Evolutionary conservation across 208 protist genomes (phyloP), one percentile per base, ranked within the genome.

Genomic region (Leptomonas seymouri): DNA sequence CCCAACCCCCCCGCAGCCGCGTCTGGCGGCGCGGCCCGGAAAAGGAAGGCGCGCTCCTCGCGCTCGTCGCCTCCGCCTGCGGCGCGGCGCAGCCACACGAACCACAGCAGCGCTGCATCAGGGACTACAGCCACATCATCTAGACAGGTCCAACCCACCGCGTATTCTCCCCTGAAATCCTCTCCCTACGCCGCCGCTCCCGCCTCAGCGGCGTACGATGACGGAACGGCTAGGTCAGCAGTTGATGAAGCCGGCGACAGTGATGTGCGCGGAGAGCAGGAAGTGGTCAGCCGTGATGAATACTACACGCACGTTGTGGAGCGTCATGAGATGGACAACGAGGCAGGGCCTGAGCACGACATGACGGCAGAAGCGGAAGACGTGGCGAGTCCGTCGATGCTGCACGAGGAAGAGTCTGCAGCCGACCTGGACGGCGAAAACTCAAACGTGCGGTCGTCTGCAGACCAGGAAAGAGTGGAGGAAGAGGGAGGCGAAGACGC

Each of bases 361-460:
- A 16, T 9, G 14, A 18, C 48, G 6, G 61, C 61, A 0, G 61
- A 67, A 34, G 61, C 48, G 15, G 63, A 64, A 3, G 62, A 76
- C 23, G 54, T 59, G 18, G 56, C 45, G 28, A 16, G 11, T 27
- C 20, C n/a, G 15, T 44, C 18, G 28, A 7, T 55, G 63, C 54
- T 60, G 39, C 25, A 49, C n/a, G 55, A 50, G 49, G 45, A 9
- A 23, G 36, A 48, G 11, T 36, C 25, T 8, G 28, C 45, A 14
- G 41, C 68, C 50, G 58, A 56, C 30, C 30, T 70, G 36, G 44
- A 64, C 25, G 66, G 66, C 45, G 78, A 58, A 58, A 25, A 56
- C 51, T 28, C 49, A 20, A 54, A 48, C 16, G 64, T 30, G 14
- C 55, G 46, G 30, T 62, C 63, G 12, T n/a, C 39, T 0, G 42